phyloP scores from a whole-genome alignment of 2,329 filamentous ascomycete genomes.

The Scleromitrula shiraiana region DNA sequence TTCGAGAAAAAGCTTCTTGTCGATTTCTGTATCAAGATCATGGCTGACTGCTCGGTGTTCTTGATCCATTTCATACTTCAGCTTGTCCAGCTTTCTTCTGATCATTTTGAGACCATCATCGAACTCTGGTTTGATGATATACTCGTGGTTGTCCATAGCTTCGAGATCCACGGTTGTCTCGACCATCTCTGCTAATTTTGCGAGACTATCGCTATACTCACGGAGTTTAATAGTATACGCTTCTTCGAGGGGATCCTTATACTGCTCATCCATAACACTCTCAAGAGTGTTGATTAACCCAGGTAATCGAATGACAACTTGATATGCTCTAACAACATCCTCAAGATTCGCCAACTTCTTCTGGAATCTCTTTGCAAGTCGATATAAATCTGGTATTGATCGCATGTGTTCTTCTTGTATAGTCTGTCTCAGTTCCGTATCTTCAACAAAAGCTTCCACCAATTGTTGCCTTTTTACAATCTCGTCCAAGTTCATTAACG shows the following conservation, averaged over 20 bases:
- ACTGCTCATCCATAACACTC: constrained; percentile 89
- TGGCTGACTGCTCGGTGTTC: constrained; percentile 71
- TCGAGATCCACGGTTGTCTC: constrained; percentile 96
- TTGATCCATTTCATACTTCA: constrained; percentile 72
- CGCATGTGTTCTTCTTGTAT: constrained; percentile 95
- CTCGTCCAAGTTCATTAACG: constrained; percentile 81
- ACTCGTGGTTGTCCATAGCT: constrained; percentile 92
- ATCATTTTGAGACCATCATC: constrained; percentile 85
- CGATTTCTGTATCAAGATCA: constrained; percentile 84
- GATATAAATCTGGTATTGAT: constrained; percentile 88
- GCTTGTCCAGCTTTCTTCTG: constrained; percentile 78
- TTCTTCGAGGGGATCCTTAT: constrained; percentile 76
- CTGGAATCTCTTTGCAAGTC: constrained; percentile 91
- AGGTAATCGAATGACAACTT: constrained; percentile 85
- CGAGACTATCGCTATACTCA: constrained; percentile 68
- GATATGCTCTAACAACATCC: constrained; percentile 91
- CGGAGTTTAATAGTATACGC: constrained; percentile 81
- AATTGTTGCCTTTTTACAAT: constrained; percentile 90
- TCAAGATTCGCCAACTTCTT: constrained; percentile 84
- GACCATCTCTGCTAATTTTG: constrained; percentile 92
- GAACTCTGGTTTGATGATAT: constrained; percentile 98
- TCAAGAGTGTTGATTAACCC: constrained; percentile 85
- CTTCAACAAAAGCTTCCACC: constrained; percentile 87
- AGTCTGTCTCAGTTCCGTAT: constrained; percentile 87
- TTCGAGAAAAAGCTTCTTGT: constrained; percentile 97